A percentile compares a stretch with the other conserved stretches of the same genome.
These are phyloP conservation scores for Scedosporium aurantiacum DNA, from an alignment of 2,329 filamentous ascomycete genomes.

Conservation along the genomic window DNA sequence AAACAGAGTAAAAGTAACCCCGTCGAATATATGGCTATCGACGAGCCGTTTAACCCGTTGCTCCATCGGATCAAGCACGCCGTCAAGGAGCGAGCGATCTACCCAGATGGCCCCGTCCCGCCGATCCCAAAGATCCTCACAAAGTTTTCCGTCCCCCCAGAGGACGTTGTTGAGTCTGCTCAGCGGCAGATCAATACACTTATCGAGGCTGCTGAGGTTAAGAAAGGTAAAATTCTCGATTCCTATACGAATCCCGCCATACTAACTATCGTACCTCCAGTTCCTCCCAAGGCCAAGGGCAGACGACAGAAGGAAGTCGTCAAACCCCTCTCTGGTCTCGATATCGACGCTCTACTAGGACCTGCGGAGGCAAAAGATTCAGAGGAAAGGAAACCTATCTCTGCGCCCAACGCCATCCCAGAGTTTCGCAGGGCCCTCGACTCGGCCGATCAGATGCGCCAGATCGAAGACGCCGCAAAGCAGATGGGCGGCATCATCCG, in stretches of 20 bases:
- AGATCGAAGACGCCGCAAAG: slow-evolving; percentile 55
- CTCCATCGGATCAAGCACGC: slow-evolving; percentile 86
- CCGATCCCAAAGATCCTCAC: slow-evolving; percentile 53
- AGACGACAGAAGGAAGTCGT: slow-evolving; percentile 57
- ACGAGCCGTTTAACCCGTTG: slow-evolving; percentile 73
- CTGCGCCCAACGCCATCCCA: slow-evolving; percentile 66
- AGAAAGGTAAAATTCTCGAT: slow-evolving; percentile 49
- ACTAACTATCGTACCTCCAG: slow-evolving; percentile 28
- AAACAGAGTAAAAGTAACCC: slow-evolving; percentile 20
- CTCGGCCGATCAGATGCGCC: slow-evolving; percentile 45
- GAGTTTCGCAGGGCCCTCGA: slow-evolving; percentile 77
- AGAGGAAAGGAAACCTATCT: slow-evolving; percentile 21
- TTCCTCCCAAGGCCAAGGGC: slow-evolving; percentile 69
- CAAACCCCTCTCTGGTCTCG: slow-evolving; percentile 81
- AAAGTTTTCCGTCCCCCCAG: slow-evolving; percentile 62
- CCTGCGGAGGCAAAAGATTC: background rate
- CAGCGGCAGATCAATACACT: slow-evolving; percentile 50
- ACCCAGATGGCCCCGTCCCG: slow-evolving; percentile 54
- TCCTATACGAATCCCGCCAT: background rate
- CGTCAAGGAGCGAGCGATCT: slow-evolving; percentile 69
- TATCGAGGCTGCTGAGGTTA: slow-evolving; percentile 62
- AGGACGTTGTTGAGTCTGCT: slow-evolving; percentile 50
- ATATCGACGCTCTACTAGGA: slow-evolving; percentile 67
- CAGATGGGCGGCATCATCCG: slow-evolving; percentile 67
- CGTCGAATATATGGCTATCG: slow-evolving; percentile 62